Evolutionary conservation across 768 basidiomycete genomes (phyloP).

Genomic region (Gautieria morchelliformis): DNA sequence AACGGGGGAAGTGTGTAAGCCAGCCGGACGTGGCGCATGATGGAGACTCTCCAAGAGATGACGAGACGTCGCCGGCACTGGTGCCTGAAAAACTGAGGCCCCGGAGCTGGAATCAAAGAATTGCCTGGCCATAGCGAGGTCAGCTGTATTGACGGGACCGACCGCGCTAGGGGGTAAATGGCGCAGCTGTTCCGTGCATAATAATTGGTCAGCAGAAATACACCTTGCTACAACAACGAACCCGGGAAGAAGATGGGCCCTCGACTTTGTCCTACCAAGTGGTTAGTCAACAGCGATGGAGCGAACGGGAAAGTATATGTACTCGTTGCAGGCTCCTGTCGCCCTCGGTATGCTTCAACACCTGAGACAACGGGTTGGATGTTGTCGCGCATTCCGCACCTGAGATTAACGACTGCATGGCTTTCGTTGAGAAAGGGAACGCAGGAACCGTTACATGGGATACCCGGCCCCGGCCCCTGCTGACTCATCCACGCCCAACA

Average conservation of each 20-base stretch:
- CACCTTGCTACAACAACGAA: constrained; percentile 22
- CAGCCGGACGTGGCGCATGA: background rate
- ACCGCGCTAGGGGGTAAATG: constrained; percentile 57
- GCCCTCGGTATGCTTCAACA: constrained; percentile 82
- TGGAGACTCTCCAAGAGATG: background rate
- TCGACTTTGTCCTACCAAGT: constrained; percentile 55
- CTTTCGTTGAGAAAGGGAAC: background rate
- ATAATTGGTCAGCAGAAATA: background rate
- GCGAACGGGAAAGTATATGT: constrained; percentile 15
- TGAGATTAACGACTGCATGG: constrained; percentile 45
- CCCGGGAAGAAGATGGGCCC: constrained; percentile 64
- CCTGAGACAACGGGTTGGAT: constrained; percentile 79
- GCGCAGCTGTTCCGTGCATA: constrained; percentile 43
- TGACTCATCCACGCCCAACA: no score
- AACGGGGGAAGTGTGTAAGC: background rate
- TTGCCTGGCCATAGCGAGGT: constrained; percentile 65
- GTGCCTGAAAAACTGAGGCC: background rate
- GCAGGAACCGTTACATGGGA: background rate
- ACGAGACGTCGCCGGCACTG: constrained; percentile 25
- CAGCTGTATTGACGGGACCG: constrained; percentile 46
- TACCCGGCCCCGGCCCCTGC: no score
- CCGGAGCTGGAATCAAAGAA: constrained; percentile 40
- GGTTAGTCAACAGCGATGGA: background rate
- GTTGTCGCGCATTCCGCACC: constrained; percentile 83
- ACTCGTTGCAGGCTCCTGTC: constrained; percentile 87